Evolutionary conservation across 495 filamentous ascomycete species (phyloP).

Genomic region (Thermothielavioides terrestris): DNA sequence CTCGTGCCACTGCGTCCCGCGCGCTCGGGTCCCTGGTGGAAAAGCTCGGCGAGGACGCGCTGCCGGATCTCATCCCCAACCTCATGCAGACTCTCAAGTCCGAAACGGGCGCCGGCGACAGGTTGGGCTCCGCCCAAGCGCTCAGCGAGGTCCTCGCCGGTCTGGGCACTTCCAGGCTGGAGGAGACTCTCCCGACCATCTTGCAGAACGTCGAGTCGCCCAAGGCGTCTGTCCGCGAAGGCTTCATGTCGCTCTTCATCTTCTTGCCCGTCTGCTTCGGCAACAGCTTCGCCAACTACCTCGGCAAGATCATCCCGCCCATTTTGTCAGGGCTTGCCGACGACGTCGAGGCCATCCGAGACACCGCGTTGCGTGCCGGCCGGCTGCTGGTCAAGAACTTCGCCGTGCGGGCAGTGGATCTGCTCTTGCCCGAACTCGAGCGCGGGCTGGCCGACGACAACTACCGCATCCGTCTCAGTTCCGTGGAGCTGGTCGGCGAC

Average conservation of each 20-base stretch:
- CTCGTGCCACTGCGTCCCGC: slow-evolving; percentile 93
- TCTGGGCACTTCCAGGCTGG: slow-evolving; percentile 79
- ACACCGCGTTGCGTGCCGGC: slow-evolving; percentile 86
- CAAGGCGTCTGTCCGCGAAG: slow-evolving; percentile 85
- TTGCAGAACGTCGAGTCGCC: slow-evolving; percentile 90
- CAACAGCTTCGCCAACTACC: slow-evolving; percentile 94
- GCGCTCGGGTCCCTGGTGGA: slow-evolving; percentile 91
- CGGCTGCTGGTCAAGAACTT: slow-evolving; percentile 96
- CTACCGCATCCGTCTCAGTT: slow-evolving; percentile 93
- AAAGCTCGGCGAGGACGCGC: slow-evolving; percentile 92
- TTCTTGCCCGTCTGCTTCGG: slow-evolving; percentile 98
- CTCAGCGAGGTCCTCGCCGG: slow-evolving; percentile 95
- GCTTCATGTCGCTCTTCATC: slow-evolving; percentile 99
- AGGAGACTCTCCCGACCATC: slow-evolving; percentile 94
- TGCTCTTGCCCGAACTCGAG: slow-evolving; percentile 89
- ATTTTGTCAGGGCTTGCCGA: slow-evolving; percentile 93
- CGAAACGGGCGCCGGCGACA: slow-evolving; percentile 89
- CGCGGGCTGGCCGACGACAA: slow-evolving; percentile 90
- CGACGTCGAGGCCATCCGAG: slow-evolving; percentile 88
- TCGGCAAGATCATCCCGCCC: slow-evolving; percentile 90
- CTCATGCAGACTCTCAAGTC: slow-evolving; percentile 97
- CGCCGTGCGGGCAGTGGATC: slow-evolving; percentile 84
- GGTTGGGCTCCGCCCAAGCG: slow-evolving; percentile 92
- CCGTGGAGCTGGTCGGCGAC: slow-evolving; percentile 94
- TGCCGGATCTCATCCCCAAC: slow-evolving; percentile 94